Evolutionary conservation across 2,329 filamentous ascomycete species (phyloP).

Genomic region (Aspergillus novofumigatus): DNA sequence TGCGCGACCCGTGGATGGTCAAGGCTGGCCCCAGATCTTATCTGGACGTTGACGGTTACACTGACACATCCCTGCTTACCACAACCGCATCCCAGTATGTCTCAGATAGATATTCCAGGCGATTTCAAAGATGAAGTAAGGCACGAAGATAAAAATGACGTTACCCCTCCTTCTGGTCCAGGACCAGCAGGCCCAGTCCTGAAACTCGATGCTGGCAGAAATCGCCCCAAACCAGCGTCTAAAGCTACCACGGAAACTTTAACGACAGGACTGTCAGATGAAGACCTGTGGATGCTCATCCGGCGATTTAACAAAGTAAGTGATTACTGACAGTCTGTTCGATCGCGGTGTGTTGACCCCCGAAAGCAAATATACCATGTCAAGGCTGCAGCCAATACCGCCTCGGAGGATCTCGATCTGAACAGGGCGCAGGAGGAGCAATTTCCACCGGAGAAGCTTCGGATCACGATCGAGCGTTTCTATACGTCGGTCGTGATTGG

Average conservation of each 20-base stretch:
- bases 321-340: neutral
- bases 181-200: neutral
- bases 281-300: slow-evolving; percentile 68
- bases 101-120: neutral
- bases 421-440: slow-evolving; percentile 79
- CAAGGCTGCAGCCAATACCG: slow-evolving; percentile 58
- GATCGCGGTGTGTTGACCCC: neutral
- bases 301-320: slow-evolving; percentile 68
- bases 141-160: neutral
- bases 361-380: slow-evolving; percentile 65
- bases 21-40: neutral
- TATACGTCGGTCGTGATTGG: slow-evolving; percentile 75
- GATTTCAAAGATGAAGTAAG: neutral
- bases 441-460: slow-evolving; percentile 78
- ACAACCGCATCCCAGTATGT: neutral
- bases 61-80: neutral
- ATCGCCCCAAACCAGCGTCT: neutral
- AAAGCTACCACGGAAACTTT: neutral
- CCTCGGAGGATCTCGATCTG: slow-evolving; percentile 68
- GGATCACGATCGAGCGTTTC: slow-evolving; percentile 71
- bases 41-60: neutral
- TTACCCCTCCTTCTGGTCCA: neutral
- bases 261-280: slow-evolving; percentile 52
- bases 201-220: neutral
- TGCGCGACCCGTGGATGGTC: neutral